Evolutionary conservation across 2,329 filamentous ascomycete species (phyloP), one percentile per base, ranked within the genome.

Genomic region (Plectosphaerella cucumerina): DNA sequence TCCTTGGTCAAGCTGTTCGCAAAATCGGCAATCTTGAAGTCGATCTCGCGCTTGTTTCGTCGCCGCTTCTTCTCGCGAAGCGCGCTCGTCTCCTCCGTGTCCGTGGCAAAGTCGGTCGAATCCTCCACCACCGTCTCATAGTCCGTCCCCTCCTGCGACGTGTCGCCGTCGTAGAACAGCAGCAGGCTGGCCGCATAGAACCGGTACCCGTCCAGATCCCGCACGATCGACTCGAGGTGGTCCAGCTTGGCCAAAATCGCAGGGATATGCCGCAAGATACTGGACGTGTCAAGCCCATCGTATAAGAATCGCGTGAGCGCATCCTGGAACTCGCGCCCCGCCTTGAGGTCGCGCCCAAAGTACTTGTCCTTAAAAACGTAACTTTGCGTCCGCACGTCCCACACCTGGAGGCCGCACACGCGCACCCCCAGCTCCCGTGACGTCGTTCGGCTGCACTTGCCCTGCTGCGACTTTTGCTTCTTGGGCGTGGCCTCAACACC

Each of bases 291-390:
- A 20, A 90, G 80, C 0, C 93, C 94, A 59, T 97, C 90, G 67
- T 91, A 96, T 54, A 99, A 81, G 65, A 97, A 99, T 23, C 89
- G 84, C 48, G 86, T 93, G 5, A 99, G 76, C 0, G 92, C 92
- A 53, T 87, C 84, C 63, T 96, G 89, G 62, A 99, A 97, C 64
- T 97, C 90, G 3, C 80, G 77, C 2, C 94, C 94, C 3, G 88
- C 90, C 67, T 92, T 92, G 33, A 99, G 75, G 59, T 90, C 84
- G 49, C 94, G 87, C 2, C 94, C 94, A 65, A 90, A 96, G 68
- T 99, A 99, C 70, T 99, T 99, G 78, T 99, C 94, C 65, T 96
- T 89, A 64, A 97, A 99, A n/a, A 92, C 77, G 64, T 96, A 97
- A 44, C 82, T 85, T 62, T 95, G 84, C 34, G 84, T 86, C 57